Percentiles rank a stretch among this genome's conserved stretches.
Conservation (phyloP, 441 rosid species). For the Hura crepitans region DNA sequence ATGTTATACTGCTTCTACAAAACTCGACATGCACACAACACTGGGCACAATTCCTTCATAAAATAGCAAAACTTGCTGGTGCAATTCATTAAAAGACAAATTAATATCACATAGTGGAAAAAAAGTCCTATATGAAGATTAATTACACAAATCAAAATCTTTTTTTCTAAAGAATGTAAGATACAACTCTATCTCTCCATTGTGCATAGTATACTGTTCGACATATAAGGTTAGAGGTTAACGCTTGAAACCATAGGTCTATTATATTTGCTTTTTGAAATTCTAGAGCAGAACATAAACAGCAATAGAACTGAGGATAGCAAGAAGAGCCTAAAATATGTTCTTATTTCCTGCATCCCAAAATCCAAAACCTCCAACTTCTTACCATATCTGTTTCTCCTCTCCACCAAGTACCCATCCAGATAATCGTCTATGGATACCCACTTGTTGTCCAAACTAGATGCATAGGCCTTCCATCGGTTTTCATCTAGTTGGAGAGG, state of each 20-base stretch:
- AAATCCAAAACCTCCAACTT: slow-evolving; percentile 85
- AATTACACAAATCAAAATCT: slow-evolving; percentile 21
- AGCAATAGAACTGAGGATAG: slow-evolving; percentile 73
- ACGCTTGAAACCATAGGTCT: slow-evolving; percentile 54
- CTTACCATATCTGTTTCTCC: slow-evolving; percentile 79
- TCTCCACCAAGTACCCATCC: slow-evolving; percentile 85
- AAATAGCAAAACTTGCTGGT: not conserved
- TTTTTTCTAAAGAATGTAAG: slow-evolving; percentile 17
- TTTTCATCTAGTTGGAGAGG: slow-evolving; percentile 42
- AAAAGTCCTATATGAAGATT: slow-evolving; percentile 5
- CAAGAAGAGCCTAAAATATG: slow-evolving; percentile 94
- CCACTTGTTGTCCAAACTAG: slow-evolving; percentile 51
- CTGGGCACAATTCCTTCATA: not conserved
- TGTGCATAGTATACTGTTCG: not conserved
- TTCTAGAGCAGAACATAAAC: slow-evolving; percentile 96
- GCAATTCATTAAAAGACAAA: slow-evolving; percentile 9
- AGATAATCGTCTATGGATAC: slow-evolving; percentile 93
- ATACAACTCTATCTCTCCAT: not conserved
- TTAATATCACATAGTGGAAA: not conserved
- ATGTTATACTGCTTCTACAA: too few species aligned
- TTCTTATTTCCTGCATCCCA: slow-evolving; percentile 95
- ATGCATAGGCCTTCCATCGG: slow-evolving; percentile 34
- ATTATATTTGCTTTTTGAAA: slow-evolving; percentile 65
- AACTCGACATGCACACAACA: not conserved
- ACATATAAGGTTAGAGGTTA: slow-evolving; percentile 23